Evolutionary conservation across 306 rosid species (phyloP).

Genomic region (Gleditsia sinensis): DNA sequence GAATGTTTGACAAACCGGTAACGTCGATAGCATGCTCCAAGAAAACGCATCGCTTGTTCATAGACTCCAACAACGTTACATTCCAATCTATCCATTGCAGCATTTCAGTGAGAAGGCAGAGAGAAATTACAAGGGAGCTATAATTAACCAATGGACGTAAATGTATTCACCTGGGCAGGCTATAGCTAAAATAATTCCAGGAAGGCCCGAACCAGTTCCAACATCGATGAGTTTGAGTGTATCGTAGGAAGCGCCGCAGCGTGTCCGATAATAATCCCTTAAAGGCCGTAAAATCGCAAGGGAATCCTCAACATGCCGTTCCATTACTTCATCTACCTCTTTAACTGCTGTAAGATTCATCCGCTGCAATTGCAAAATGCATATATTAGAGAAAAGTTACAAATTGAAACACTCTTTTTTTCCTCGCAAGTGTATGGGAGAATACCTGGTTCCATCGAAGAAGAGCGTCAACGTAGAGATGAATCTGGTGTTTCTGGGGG

Average conservation of each 20-base stretch:
- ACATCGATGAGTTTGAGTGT: slow-evolving; percentile 68
- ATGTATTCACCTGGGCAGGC: slow-evolving; percentile 76
- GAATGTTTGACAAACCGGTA: slow-evolving; percentile 67
- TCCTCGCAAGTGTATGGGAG: too few species aligned
- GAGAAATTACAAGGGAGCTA: not conserved
- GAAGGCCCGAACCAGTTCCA: slow-evolving; percentile 94
- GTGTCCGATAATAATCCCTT: slow-evolving; percentile 45
- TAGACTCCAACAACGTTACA: slow-evolving; percentile 80
- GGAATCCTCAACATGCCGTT: slow-evolving; percentile 89
- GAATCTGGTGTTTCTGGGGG: slow-evolving; percentile 69
- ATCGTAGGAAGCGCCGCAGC: slow-evolving; percentile 37
- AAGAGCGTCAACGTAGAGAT: slow-evolving; percentile 76
- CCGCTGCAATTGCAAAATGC: too few species aligned
- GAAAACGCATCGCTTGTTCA: slow-evolving; percentile 83
- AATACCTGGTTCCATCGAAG: slow-evolving; percentile 91
- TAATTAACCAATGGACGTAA: not conserved
- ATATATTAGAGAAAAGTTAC: too few species aligned
- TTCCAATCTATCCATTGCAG: slow-evolving; percentile 64
- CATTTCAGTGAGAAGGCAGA: slow-evolving; percentile 12
- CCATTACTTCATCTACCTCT: slow-evolving; percentile 75
- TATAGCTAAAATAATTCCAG: slow-evolving; percentile 82
- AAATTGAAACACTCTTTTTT: too few species aligned
- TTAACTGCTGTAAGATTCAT: slow-evolving; percentile 86
- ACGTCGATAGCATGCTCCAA: slow-evolving; percentile 74
- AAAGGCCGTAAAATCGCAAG: slow-evolving; percentile 77